Conservation (phyloP, 2,329 filamentous ascomycete species). For the Podosphaera fusca region DNA sequence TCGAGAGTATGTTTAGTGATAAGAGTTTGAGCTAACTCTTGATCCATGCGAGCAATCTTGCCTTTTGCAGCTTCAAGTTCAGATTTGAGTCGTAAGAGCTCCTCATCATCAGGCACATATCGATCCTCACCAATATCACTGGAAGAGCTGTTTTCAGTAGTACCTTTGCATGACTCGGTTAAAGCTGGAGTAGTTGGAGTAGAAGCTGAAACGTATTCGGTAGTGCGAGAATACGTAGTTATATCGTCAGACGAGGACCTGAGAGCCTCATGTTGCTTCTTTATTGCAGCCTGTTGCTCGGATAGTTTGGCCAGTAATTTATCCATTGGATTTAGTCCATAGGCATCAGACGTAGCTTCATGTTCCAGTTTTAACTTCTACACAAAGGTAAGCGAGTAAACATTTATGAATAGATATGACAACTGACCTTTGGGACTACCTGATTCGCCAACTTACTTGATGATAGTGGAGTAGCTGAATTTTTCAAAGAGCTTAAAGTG, state of each 20-base stretch:
- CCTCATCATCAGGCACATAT: slow-evolving; percentile 21
- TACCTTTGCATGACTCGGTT: slow-evolving; percentile 26
- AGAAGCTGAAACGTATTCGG: slow-evolving; percentile 29
- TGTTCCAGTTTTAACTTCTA: slow-evolving; percentile 27
- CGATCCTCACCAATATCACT: slow-evolving; percentile 23
- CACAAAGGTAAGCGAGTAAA: slow-evolving; percentile 13
- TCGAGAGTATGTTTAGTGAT: slow-evolving; percentile 35
- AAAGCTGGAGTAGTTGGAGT: slow-evolving; percentile 35
- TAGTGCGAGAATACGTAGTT: slow-evolving; percentile 9
- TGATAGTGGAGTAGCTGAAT: slow-evolving; percentile 22
- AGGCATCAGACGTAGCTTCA: slow-evolving; percentile 16
- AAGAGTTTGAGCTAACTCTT: slow-evolving; percentile 44
- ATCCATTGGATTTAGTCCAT: slow-evolving; percentile 36
- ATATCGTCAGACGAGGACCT: slow-evolving; percentile 16
- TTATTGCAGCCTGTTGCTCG: slow-evolving; percentile 41
- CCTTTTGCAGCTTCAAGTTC: slow-evolving; percentile 49
- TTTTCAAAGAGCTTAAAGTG: slow-evolving; percentile 13
- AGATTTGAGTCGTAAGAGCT: slow-evolving; percentile 43
- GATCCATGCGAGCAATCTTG: slow-evolving; percentile 46
- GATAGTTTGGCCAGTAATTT: slow-evolving; percentile 49
- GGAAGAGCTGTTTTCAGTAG: slow-evolving; percentile 23
- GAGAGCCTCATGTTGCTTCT: slow-evolving; percentile 32
- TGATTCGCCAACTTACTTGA: slow-evolving; percentile 34
- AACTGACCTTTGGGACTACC: slow-evolving; percentile 25
- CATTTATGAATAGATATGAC: not conserved